A percentile compares a stretch with the other conserved stretches of the same genome.
Evolutionary conservation across 345 rosid genomes (phyloP).

Genomic region (Sonneratia caseolaris): DNA sequence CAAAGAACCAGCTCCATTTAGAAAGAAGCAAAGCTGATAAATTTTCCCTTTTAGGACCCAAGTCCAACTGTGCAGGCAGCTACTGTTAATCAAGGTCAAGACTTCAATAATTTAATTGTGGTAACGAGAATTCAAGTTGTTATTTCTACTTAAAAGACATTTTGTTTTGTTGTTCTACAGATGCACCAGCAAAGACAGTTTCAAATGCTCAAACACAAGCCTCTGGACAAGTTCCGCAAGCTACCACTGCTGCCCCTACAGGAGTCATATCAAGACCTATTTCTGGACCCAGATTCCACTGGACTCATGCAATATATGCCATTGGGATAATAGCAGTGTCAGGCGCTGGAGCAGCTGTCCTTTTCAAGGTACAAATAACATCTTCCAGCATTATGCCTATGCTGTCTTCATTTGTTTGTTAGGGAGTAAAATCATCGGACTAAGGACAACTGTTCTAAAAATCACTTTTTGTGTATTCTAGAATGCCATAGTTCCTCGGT

Average conservation of each 20-base stretch:
- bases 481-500: constrained; percentile 65
- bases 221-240: constrained; percentile 43
- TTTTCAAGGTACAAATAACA: constrained; percentile 49
- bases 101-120: not conserved
- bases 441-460: too few species aligned
- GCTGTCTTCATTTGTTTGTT: not conserved
- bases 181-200: constrained; percentile 39
- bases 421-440: not conserved
- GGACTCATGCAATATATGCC: constrained; percentile 79
- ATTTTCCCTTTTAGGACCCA: constrained; percentile 49
- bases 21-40: not conserved
- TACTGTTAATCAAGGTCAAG: constrained; percentile 45
- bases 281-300: constrained; percentile 36
- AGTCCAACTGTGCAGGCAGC: constrained; percentile 60
- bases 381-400: not conserved
- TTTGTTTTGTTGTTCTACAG: constrained; percentile 20
- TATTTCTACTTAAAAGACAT: not conserved
- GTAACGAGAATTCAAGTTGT: not conserved
- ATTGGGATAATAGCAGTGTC: constrained; percentile 75
- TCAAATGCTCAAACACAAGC: constrained; percentile 48
- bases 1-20: not conserved
- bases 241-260: constrained; percentile 41
- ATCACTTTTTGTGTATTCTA: constrained; percentile 16
- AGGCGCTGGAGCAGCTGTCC: constrained; percentile 77
- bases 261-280: constrained; percentile 29